Conservation (phyloP, 495 filamentous ascomycete genomes). For the Elasticomyces elasticus region DNA sequence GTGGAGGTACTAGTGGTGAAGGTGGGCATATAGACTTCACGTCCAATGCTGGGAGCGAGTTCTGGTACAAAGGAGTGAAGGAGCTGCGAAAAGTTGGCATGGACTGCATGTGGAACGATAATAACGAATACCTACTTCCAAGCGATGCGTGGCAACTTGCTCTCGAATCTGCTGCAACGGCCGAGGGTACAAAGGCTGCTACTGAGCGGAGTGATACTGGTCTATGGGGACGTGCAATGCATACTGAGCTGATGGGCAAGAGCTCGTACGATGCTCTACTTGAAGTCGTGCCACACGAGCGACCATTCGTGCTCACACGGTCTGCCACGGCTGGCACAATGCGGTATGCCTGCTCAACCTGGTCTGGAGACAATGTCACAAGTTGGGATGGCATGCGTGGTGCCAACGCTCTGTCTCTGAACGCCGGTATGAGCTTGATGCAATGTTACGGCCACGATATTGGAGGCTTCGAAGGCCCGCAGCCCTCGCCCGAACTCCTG, state of each 20-base stretch:
- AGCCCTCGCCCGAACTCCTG: slow-evolving; percentile 57
- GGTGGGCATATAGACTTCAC: slow-evolving; percentile 65
- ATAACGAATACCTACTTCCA: slow-evolving; percentile 61
- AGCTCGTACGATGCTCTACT: slow-evolving; percentile 54
- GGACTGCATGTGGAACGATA: slow-evolving; percentile 68
- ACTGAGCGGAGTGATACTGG: slow-evolving; percentile 36
- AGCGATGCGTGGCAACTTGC: slow-evolving; percentile 53
- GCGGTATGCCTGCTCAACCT: slow-evolving; percentile 54
- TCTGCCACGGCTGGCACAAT: slow-evolving; percentile 60
- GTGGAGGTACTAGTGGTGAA: slow-evolving; percentile 55
- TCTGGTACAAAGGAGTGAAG: slow-evolving; percentile 58
- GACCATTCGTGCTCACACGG: slow-evolving; percentile 57
- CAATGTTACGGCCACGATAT: slow-evolving; percentile 60
- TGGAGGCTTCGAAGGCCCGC: slow-evolving; percentile 61
- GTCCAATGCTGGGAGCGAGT: slow-evolving; percentile 50
- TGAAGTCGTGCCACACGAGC: slow-evolving; percentile 42
- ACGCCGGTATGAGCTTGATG: slow-evolving; percentile 54
- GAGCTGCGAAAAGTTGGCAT: slow-evolving; percentile 51
- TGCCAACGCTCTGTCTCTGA: slow-evolving; percentile 54
- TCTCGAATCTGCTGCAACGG: slow-evolving; percentile 31
- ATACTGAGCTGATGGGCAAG: slow-evolving; percentile 58
- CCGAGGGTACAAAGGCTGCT: neutral
- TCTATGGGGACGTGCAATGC: slow-evolving; percentile 52
- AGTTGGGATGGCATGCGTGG: slow-evolving; percentile 53
- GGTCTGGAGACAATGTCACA: slow-evolving; percentile 41